A percentile compares a stretch with the other conserved stretches of the same genome.
Evolutionary conservation across 2,329 filamentous ascomycete genomes (phyloP).

Genomic region (Drechslerella stenobrocha): DNA sequence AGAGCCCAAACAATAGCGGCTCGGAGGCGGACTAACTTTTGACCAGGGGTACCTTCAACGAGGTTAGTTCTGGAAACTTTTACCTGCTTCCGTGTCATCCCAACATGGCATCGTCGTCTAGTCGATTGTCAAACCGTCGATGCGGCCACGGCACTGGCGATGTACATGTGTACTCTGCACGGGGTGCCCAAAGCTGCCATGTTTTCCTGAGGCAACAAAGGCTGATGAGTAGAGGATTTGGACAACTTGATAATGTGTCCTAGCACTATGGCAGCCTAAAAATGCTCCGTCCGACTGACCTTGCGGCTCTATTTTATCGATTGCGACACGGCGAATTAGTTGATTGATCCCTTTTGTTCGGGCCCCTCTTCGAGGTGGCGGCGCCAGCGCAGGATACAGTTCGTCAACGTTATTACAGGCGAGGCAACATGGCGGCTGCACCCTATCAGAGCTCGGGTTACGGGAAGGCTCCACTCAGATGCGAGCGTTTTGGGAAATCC

Average conservation of each 20-base stretch:
- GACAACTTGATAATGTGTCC: background rate
- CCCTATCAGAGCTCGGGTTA: slow-evolving; percentile 1
- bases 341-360: background rate
- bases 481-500: slow-evolving; percentile 1
- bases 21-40: slow-evolving; percentile 6
- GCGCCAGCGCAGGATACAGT: too few species aligned
- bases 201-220: background rate
- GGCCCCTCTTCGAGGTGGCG: too few species aligned
- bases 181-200: background rate
- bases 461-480: background rate
- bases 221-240: background rate
- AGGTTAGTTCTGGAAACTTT: slow-evolving; percentile 17
- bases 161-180: background rate
- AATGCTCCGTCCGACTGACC: background rate
- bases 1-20: too few species aligned
- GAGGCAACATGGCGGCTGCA: too few species aligned
- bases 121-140: background rate
- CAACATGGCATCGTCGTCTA: too few species aligned
- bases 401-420: too few species aligned
- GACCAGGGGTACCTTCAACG: background rate
- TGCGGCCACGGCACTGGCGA: too few species aligned
- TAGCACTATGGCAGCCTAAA: background rate
- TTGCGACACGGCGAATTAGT: background rate
- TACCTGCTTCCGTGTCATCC: slow-evolving; percentile 30
- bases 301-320: too few species aligned